These are phyloP conservation scores for Ajuga reptans DNA, from an alignment of 305 asterid genomes.

Conservation along the genomic window DNA sequence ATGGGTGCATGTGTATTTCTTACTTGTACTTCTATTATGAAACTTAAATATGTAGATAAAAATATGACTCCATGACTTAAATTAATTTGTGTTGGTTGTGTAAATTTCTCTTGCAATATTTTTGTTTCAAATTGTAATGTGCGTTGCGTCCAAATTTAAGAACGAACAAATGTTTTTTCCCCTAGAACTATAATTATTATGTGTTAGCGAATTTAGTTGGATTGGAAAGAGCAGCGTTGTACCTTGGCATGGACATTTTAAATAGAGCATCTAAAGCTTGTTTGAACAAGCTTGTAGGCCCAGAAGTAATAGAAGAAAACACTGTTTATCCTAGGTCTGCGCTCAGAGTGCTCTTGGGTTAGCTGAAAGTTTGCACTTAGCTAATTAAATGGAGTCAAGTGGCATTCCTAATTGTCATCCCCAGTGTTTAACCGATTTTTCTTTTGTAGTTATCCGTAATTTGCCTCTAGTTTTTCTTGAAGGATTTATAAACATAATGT, in stretches of 20 bases:
- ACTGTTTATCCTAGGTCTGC: background rate
- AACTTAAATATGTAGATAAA: background rate
- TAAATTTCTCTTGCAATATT: background rate
- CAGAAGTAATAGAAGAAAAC: background rate
- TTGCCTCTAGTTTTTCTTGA: background rate
- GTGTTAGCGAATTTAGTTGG: background rate
- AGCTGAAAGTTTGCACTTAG: background rate
- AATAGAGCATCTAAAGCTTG: background rate
- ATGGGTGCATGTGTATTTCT: background rate
- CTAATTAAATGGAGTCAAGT: conserved; percentile 1
- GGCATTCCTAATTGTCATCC: background rate
- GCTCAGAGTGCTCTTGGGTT: background rate
- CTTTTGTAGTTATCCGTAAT: background rate
- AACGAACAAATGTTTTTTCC: background rate
- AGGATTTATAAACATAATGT: background rate
- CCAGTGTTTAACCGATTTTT: background rate
- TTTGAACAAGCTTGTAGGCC: conserved; percentile 2
- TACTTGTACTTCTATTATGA: background rate
- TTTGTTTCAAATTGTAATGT: background rate
- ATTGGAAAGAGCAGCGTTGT: background rate
- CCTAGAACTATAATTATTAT: background rate
- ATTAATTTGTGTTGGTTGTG: background rate
- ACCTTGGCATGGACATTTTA: background rate
- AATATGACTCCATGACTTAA: background rate
- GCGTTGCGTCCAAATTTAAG: background rate